Evolutionary conservation across 2,329 filamentous ascomycete genomes (phyloP).

Genomic region (Aspergillus sp.): DNA sequence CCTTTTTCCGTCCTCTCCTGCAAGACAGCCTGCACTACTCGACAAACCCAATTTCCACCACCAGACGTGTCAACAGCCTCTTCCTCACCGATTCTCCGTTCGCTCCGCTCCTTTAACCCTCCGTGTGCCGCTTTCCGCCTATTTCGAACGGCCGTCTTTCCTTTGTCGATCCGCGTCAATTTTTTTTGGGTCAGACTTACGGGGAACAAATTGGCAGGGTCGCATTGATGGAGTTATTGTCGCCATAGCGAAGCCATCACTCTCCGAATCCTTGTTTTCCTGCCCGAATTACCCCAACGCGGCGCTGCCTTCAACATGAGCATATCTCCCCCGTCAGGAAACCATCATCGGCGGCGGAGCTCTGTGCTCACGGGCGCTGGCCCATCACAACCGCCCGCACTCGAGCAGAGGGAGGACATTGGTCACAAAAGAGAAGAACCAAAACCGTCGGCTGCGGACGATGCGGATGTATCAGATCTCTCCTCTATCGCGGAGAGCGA

Average conservation of each 20-base stretch:
- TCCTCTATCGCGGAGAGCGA: constrained; percentile 53
- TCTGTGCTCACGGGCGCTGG: constrained; percentile 45
- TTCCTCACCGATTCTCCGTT: constrained; percentile 17
- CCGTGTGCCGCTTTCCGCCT: constrained; percentile 2
- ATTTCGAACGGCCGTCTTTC: constrained; percentile 2
- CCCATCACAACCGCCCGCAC: constrained; percentile 47
- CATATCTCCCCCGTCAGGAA: constrained; percentile 34
- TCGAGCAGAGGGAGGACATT: constrained; percentile 39
- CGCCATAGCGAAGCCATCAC: constrained; percentile 10
- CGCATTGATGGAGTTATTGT: constrained; percentile 24
- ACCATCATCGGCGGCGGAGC: constrained; percentile 45
- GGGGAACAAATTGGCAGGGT: background rate
- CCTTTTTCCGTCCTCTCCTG: constrained; percentile 9
- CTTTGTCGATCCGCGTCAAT: background rate
- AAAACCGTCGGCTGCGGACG: constrained; percentile 38
- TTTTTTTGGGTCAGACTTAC: background rate
- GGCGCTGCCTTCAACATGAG: constrained; percentile 35
- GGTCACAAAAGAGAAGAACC: constrained; percentile 40
- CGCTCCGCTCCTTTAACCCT: constrained; percentile 6
- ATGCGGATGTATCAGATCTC: constrained; percentile 45
- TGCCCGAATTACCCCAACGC: background rate
- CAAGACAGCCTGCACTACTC: background rate
- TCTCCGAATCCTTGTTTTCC: constrained; percentile 8
- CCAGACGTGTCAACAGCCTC: constrained; percentile 2
- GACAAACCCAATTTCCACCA: background rate